Base-by-base conservation (phyloP, 1,284 basidiomycete species). In the Puccinia horiana region DNA sequence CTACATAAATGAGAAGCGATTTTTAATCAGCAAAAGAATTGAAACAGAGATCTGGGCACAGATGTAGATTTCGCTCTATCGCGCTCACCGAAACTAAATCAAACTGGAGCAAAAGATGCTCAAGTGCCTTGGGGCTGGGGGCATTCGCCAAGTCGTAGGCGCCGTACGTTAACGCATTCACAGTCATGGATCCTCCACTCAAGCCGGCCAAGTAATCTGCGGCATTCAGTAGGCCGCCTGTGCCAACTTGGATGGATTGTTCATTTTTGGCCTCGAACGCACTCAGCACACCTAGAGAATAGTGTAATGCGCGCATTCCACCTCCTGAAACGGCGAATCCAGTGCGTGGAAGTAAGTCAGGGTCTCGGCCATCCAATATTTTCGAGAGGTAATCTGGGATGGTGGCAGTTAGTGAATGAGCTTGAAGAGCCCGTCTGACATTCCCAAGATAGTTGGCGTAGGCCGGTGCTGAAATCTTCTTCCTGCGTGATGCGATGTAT, bases 171-270 rank as follows among this genome's bases (percentile, higher is more conserved):
- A 75, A 23, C 20, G 40, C 70, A 11, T 61, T 29, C 12, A 75
- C 72, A 20, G 56, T 49, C 80, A 72, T 75, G 23, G 80, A 75
- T 49, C 80, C 72, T 23, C 80, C 80, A 32, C 80, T 81, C 8
- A 81, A 37, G 23, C 72, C 70, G 44, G 58, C 26, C 4, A 81
- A 12, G 37, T 81, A 81, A 44, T 81, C 80, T 37, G 54, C 44
- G 56, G 91, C 90, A 85, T 92, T 91, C 56, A 92, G 87, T 0
- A 92, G 86, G 2, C 92, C 92, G 3, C 91, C 92, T 0, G 91
- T 92, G 8, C 91, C 91, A 2, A 87, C 88, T 1, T 86, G 84
- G 84, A 89, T 90, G 23, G 91, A 88, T n/a, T 89, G 88, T 0
- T 86, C 85, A 83, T 92, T 91, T 37, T 91, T 87, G 1, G 88